Base-by-base conservation (phyloP, 2,329 filamentous ascomycete species). In the Decorospora gaudefroyi region DNA sequence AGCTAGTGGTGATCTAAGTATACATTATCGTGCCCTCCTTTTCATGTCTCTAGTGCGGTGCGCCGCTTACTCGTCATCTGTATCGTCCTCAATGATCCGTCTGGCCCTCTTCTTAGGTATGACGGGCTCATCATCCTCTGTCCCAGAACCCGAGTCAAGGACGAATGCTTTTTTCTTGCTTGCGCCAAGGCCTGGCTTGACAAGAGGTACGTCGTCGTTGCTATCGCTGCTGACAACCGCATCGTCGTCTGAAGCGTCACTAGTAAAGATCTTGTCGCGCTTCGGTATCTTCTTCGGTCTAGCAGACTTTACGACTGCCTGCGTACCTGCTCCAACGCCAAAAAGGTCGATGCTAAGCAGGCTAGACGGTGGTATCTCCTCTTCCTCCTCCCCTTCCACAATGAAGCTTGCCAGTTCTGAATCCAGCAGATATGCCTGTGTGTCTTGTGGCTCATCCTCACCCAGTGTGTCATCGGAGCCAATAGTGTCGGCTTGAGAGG, bases 341-440 rank as follows among this genome's bases (percentile, higher is more conserved):
- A 38, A 53, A 4, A 64, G 49, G 34, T 62, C 56, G 10, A 64
- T 31, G 22, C 56, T 57, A 4, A 65, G 65, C 8, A 69, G 55
- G 42, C 67, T 69, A 5, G 67, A 69, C 8, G 53, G 53, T 4
- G 70, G 63, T 4, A 61, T 21, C 4, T 67, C 57, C 4, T 59
- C 51, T 6, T 65, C 64, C 3, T 65, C 71, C 18, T 73, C 72
- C n/a, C 71, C 71, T 19, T 69, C 71, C 0, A 70, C 74, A 31
- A 77, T 70, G 52, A 77, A 78, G 39, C 69, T 72, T 7, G 65
- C 62, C 4, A 76, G 67, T 31, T 77, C 75, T 4, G 73, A 76
- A 46, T 76, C 74, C 4, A 67, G 43, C 26, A 69, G 65, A 28
- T 74, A 67, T 16, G 66, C 70, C 31, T 72, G 71, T 13, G 72